Evolutionary conservation across 768 basidiomycete genomes (phyloP).

Genomic region (Asterophora parasitica): DNA sequence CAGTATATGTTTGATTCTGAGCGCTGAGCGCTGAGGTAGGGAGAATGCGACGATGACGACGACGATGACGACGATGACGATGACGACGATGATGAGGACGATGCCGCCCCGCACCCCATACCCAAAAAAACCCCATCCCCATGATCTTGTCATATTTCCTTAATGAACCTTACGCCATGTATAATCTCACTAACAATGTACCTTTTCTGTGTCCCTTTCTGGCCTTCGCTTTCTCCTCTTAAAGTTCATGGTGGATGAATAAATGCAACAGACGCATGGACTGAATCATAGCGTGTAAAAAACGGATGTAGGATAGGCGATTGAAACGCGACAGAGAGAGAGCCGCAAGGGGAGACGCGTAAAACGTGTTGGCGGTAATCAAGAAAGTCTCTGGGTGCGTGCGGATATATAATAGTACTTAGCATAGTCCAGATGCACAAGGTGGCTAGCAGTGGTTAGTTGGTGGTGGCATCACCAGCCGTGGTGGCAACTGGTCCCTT

Average conservation of each 20-base stretch:
- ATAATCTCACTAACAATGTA: not conserved
- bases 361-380: not conserved
- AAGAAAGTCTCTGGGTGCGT: not conserved
- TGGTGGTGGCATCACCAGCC: not conserved
- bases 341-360: not conserved
- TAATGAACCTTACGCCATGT: not conserved
- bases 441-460: not conserved
- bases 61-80: too few relatives aligned
- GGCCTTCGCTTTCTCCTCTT: too few relatives aligned
- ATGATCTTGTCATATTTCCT: not conserved
- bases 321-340: not conserved
- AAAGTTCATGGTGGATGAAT: not conserved
- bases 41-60: too few relatives aligned
- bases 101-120: not conserved
- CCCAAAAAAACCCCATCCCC: not conserved
- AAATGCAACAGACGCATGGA: not conserved
- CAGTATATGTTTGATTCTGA: slow-evolving; percentile 17
- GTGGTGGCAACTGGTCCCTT: slow-evolving; percentile 19
- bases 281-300: too few relatives aligned
- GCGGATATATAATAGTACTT: too few relatives aligned
- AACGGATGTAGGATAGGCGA: not conserved
- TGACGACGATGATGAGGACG: too few relatives aligned
- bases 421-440: too few relatives aligned
- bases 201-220: not conserved
- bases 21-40: too few relatives aligned